Conservation (phyloP, 768 basidiomycete species). For the Lentinula sp. region DNA sequence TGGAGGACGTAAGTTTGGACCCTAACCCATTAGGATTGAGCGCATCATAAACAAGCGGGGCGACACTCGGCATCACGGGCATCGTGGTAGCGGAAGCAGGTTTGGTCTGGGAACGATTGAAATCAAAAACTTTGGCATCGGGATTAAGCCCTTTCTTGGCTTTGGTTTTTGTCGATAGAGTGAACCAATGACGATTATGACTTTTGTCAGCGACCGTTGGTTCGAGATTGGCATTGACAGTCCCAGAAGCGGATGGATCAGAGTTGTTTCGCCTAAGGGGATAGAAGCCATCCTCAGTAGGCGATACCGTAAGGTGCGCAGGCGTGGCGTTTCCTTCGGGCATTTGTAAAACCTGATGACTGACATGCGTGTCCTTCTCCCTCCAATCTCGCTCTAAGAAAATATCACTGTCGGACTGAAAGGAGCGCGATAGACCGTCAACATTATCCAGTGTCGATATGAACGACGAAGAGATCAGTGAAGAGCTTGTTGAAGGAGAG, state of each 20-base stretch:
- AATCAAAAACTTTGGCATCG: constrained; percentile 78
- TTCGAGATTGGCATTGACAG: constrained; percentile 10
- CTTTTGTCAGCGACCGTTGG: constrained; percentile 22
- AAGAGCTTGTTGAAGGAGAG: constrained; percentile 36
- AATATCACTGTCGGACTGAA: constrained; percentile 48
- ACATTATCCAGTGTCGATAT: constrained; percentile 48
- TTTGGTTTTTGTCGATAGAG: constrained; percentile 35
- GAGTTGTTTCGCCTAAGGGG: constrained; percentile 28
- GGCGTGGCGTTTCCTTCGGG: background rate
- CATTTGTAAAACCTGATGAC: background rate
- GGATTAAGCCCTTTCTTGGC: constrained; percentile 73
- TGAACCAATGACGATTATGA: constrained; percentile 43
- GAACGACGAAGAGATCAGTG: constrained; percentile 50
- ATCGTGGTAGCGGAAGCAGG: constrained; percentile 11
- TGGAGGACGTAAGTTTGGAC: constrained; percentile 23
- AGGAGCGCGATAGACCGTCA: constrained; percentile 32
- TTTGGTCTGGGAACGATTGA: constrained; percentile 27
- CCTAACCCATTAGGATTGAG: constrained; percentile 58
- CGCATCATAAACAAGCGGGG: constrained; percentile 37
- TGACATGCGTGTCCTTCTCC: constrained; percentile 6
- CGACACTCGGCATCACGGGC: constrained; percentile 9
- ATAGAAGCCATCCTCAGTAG: constrained; percentile 19
- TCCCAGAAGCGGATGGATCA: constrained; percentile 21
- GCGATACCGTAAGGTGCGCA: background rate
- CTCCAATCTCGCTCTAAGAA: constrained; percentile 51